Conservation (phyloP, 768 basidiomycete genomes). For the Pisolithus albus region DNA sequence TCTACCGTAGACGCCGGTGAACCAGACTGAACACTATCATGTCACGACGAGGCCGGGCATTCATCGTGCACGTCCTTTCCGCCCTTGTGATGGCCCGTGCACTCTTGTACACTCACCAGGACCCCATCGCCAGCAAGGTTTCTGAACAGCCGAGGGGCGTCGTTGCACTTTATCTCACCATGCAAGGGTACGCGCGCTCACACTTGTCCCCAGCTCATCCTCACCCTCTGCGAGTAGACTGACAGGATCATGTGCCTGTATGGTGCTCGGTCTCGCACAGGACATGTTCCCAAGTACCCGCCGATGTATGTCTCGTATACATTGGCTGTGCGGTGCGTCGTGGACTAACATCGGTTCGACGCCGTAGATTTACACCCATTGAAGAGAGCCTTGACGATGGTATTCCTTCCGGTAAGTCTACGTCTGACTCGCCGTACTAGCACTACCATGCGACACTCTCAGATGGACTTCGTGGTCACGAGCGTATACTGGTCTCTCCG, state of each 20-base stretch:
- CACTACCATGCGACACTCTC: not conserved
- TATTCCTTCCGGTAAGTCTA: not conserved
- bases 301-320: not conserved
- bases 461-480: slow-evolving; percentile 39
- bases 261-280: not conserved
- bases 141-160: no score
- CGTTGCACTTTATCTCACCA: not conserved
- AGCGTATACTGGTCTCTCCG: slow-evolving; percentile 62
- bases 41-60: no score
- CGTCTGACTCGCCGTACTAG: not conserved
- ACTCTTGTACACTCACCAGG: no score
- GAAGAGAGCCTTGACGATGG: not conserved
- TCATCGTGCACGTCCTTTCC: no score
- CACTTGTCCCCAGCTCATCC: not conserved
- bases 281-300: not conserved
- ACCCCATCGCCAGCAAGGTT: no score
- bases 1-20: no score
- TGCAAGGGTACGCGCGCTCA: not conserved
- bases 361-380: not conserved
- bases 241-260: not conserved
- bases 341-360: not conserved
- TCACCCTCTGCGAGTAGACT: not conserved
- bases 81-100: no score
- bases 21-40: no score
- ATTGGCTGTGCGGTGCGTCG: not conserved